These are phyloP conservation scores for Pachysolen tannophilus DNA, from an alignment of 805 yeast species.

Conservation along the genomic window DNA sequence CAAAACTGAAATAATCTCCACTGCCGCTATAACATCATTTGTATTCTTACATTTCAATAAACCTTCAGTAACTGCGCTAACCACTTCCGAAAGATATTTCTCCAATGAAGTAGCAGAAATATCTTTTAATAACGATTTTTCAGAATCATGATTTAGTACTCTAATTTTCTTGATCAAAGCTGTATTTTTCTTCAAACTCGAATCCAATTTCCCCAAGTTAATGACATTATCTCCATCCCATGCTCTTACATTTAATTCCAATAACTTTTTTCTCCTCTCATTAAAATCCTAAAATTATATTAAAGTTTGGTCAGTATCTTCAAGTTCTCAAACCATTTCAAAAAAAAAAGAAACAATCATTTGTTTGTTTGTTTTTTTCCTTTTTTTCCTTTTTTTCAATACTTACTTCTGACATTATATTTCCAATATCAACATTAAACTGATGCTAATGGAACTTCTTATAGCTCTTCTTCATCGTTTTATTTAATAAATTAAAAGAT, in stretches of 20 bases:
- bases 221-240: constrained; percentile 36
- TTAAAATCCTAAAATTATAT: constrained; percentile 9
- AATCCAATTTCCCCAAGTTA: constrained; percentile 39
- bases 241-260: constrained; percentile 35
- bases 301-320: neutral
- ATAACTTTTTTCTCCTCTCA: constrained; percentile 21
- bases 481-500: too few species aligned
- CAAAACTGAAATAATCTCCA: constrained; percentile 60
- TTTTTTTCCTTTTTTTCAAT: too few species aligned
- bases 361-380: too few species aligned
- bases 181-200: constrained; percentile 76
- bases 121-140: constrained; percentile 45
- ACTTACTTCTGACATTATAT: too few species aligned
- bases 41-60: constrained; percentile 40
- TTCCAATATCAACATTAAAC: too few species aligned
- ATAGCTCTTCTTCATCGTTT: too few species aligned
- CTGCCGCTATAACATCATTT: constrained; percentile 54
- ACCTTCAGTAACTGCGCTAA: constrained; percentile 56
- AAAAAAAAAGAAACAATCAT: too few species aligned
- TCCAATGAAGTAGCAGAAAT: constrained; percentile 55
- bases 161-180: constrained; percentile 69
- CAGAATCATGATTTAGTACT: constrained; percentile 44
- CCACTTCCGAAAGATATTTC: constrained; percentile 67
- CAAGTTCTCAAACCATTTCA: too few species aligned
- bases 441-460: too few species aligned